These are phyloP conservation scores for Acephala macrosclerotiorum DNA, from an alignment of 2,329 filamentous ascomycete genomes.

Conservation along the genomic window DNA sequence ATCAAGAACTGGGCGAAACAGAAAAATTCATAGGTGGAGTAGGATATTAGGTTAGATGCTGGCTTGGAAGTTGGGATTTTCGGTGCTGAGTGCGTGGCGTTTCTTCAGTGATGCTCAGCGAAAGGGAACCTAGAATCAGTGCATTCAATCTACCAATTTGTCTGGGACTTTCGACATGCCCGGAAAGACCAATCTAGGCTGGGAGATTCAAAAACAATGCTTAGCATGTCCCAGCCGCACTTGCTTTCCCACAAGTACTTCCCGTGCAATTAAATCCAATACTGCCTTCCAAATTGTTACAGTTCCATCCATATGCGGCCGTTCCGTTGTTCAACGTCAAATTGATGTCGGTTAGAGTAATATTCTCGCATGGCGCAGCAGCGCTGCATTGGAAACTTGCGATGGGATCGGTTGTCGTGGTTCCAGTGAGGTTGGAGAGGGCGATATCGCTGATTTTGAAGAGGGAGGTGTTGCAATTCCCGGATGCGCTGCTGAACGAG, in stretches of 20 bases:
- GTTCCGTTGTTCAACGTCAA: slow-evolving; percentile 16
- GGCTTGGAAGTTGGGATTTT: not conserved
- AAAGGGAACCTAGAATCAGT: no score
- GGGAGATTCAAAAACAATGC: no score
- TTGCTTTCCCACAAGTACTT: slow-evolving; percentile 1
- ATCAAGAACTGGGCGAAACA: slow-evolving; percentile 1
- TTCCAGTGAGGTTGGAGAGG: slow-evolving; percentile 18
- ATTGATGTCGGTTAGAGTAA: slow-evolving; percentile 13
- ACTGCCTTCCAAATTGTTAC: slow-evolving; percentile 15
- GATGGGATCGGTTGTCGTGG: slow-evolving; percentile 13
- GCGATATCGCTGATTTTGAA: slow-evolving; percentile 17
- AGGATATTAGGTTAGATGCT: not conserved
- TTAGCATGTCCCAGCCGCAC: slow-evolving; percentile 8
- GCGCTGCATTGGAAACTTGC: slow-evolving; percentile 22
- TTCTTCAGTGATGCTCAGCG: no score
- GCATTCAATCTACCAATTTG: no score
- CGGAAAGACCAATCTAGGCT: no score
- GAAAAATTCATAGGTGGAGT: not conserved
- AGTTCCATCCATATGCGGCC: slow-evolving; percentile 13
- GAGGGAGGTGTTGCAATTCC: slow-evolving; percentile 45
- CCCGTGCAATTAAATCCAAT: slow-evolving; percentile 24
- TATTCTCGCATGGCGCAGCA: slow-evolving; percentile 22
- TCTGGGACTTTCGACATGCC: no score
- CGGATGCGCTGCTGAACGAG: slow-evolving; percentile 43
- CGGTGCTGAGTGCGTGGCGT: no score